Evolutionary conservation across 495 filamentous ascomycete species (phyloP), one percentile per base, ranked within the genome.

Genomic region (Sabuloglossum arenarium): DNA sequence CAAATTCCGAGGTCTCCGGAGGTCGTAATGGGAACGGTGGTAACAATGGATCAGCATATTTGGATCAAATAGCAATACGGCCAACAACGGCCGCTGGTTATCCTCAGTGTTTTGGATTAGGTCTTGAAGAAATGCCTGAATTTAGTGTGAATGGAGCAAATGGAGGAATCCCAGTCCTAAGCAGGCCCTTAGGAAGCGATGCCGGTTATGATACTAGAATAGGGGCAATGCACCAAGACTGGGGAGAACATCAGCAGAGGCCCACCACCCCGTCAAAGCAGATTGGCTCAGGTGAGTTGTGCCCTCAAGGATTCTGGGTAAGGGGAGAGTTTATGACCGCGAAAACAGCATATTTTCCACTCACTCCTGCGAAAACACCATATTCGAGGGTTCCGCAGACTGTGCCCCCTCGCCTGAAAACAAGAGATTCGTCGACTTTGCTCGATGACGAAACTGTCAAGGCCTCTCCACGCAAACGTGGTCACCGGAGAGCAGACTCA

Each of bases 201-300:
- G 16, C 10, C n/a, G 19, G 56, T 51, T 52, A 50, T 31, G 29
- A 32, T 12, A 16, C 49, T 46, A 47, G 55, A 19, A 21, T 49
- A 25, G 21, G 6, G 39, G 31, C 21, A 12, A 43, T 31, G 47
- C 47, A 52, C 45, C 47, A 37, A 56, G 25, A 39, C 3, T 54
- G 50, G 50, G 66, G 69, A 37, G 59, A 59, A 21, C 57, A 57
- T 21, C 32, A 32, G 32, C 72, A 73, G 58, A 71, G 73, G 59
- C 78, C 79, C 39, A 67, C 71, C 59, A 86, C 79, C 29, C 82
- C 78, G 60, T 70, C 69, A 59, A 72, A 67, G 43, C 77, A 79
- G 61, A 73, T 71, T 65, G 70, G 64, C 55, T 63, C 62, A 54
- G 69, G 81, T 82, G 71, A 68, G 76, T 63, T 49, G 19, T 10